Evolutionary conservation across 108 stramenopile genomes (phyloP), one percentile per base, ranked within the genome.

Genomic region (Cyclotella sp.): DNA sequence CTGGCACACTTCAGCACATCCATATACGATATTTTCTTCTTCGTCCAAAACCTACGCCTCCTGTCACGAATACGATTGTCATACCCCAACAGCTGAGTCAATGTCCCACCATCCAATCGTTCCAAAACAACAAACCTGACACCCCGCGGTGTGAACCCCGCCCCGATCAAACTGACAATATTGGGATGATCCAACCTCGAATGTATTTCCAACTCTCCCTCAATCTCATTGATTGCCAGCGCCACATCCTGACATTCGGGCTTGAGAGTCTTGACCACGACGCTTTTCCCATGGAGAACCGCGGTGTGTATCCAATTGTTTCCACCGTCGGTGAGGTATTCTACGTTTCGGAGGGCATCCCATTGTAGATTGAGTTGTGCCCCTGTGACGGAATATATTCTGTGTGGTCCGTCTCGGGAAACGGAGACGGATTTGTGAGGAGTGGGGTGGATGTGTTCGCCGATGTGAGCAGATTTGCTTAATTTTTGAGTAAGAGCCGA

Each of bases 221-320:
- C 95, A 43, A 96, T 96, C 78, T 96, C 95, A 75, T 92, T 94
- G 34, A 96, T 93, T 15, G 95, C 95, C 49, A 94, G 40, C 14
- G 87, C 92, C 22, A 92, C 75, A 79, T 96, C 95, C 77, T 94
- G 93, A 68, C 93, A 94, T 70, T 96, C 95, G 16, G 95, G 95
- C 65, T 94, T 93, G 21, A 96, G 83, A 19, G 93, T 94, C 79
- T 96, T 96, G 45, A 96, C 87, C 12, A 96, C 95, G 16, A 96
- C 93, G 10, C 92, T 87, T 52, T 83, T 88, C 15, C 86, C 89
- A 49, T 88, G 68, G 63, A 90, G 81, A 13, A 95, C 90, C 19
- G 95, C 93, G 2, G 95, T 96, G 64, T 96, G 95, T 59, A 96
- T 93, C 95, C 95, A 96, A 59, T 85, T 90, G 70, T 94, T 96